phyloP scores from a whole-genome alignment of 495 filamentous ascomycete species.

The Umbilicaria muhlenbergii region DNA sequence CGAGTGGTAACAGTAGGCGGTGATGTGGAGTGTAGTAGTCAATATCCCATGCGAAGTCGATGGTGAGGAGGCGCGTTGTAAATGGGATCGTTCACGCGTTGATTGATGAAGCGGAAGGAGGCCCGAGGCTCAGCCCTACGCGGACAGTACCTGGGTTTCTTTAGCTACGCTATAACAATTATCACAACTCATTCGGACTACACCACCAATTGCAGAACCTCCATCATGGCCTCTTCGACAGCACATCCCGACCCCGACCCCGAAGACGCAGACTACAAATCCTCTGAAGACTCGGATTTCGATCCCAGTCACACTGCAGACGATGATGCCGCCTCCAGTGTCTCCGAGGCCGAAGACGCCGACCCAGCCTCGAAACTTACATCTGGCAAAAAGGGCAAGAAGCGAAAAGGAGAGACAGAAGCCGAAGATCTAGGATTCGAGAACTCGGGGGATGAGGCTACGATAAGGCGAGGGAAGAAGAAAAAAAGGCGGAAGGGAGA shows the following conservation, averaged over 20 bases:
- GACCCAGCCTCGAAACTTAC: neutral
- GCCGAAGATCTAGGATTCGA: slow-evolving; percentile 18
- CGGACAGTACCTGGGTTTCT: too few relatives aligned
- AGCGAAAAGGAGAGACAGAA: slow-evolving; percentile 22
- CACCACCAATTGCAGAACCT: neutral
- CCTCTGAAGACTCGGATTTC: slow-evolving; percentile 14
- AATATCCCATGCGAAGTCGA: too few relatives aligned
- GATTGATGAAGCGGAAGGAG: too few relatives aligned
- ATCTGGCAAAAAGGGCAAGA: slow-evolving; percentile 13
- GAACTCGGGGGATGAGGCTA: slow-evolving; percentile 67
- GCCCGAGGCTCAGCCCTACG: too few relatives aligned
- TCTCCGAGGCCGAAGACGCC: slow-evolving; percentile 4
- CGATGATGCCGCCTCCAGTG: slow-evolving; percentile 7
- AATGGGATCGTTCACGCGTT: too few relatives aligned
- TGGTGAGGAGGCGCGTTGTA: too few relatives aligned
- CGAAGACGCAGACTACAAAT: slow-evolving; percentile 11
- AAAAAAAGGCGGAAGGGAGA: slow-evolving; percentile 36
- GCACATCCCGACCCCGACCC: neutral
- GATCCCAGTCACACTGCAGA: neutral
- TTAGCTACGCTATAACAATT: too few relatives aligned
- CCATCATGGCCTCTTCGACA: slow-evolving; percentile 2
- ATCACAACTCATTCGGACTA: too few relatives aligned
- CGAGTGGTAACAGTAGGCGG: too few relatives aligned
- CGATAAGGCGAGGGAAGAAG: slow-evolving; percentile 44
- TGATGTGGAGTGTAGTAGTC: too few relatives aligned